Evolutionary conservation across 176 grass and related monocot species (phyloP).

Genomic region (Ampelocalamus luodianensis): DNA sequence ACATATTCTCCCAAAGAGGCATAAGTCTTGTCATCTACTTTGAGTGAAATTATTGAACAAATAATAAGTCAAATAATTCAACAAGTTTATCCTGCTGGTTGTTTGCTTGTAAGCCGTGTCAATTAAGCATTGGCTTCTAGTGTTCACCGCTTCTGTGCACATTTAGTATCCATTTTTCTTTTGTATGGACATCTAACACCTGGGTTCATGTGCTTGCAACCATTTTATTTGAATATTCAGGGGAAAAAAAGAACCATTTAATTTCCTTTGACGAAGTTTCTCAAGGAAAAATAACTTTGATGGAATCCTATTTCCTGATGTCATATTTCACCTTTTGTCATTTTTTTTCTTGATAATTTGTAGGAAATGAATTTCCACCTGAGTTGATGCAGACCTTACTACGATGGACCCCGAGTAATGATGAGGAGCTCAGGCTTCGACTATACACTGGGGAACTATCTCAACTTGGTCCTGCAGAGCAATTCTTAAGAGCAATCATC

Average conservation of each 20-base stretch:
- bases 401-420: slow-evolving; percentile 73
- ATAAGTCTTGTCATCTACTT: slow-evolving; percentile 29
- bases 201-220: slow-evolving; percentile 20
- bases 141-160: neutral
- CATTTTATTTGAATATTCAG: slow-evolving; percentile 5
- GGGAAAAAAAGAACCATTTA: neutral
- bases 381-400: slow-evolving; percentile 85
- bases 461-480: slow-evolving; percentile 79
- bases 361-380: slow-evolving; percentile 74
- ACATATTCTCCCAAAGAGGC: neutral
- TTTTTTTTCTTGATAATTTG: slow-evolving; percentile 38
- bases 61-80: neutral
- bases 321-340: neutral
- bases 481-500: slow-evolving; percentile 71
- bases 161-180: slow-evolving; percentile 7
- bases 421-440: slow-evolving; percentile 84
- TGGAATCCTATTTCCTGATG: neutral
- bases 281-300: neutral
- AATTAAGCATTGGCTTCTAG: slow-evolving; percentile 3
- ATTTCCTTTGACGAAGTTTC: neutral
- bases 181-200: slow-evolving; percentile 14
- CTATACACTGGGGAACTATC: slow-evolving; percentile 70
- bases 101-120: neutral
- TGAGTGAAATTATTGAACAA: neutral
- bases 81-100: neutral